These are phyloP conservation scores for Mycena vitilis DNA, from an alignment of 768 basidiomycete genomes.

Conservation along the genomic window DNA sequence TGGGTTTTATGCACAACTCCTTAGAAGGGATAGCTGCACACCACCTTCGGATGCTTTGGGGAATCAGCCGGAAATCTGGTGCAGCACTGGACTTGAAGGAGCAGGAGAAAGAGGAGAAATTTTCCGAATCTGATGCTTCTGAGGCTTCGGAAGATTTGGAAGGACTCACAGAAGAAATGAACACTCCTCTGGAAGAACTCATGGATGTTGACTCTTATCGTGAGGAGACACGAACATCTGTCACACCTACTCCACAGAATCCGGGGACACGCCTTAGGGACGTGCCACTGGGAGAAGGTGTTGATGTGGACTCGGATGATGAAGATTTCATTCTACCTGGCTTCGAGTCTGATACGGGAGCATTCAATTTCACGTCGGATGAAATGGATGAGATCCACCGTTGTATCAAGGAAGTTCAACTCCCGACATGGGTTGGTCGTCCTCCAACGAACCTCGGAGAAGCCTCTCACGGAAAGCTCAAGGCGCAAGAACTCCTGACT, in stretches of 20 bases:
- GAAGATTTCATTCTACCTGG: conserved; percentile 9
- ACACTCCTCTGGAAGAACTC: background rate
- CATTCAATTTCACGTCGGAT: conserved; percentile 1
- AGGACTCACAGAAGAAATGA: background rate
- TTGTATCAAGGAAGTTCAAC: conserved; percentile 15
- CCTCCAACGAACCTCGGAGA: conserved; percentile 30
- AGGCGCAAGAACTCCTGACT: conserved; percentile 34
- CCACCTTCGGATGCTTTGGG: conserved; percentile 37
- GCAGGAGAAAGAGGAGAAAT: background rate
- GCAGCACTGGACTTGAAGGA: background rate
- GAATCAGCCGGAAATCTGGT: conserved; percentile 23
- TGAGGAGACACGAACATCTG: background rate
- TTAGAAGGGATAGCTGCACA: conserved; percentile 35
- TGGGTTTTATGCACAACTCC: conserved; percentile 41
- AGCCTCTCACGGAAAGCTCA: conserved; percentile 35
- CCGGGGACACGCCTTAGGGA: background rate
- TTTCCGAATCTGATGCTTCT: conserved; percentile 9
- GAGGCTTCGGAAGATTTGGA: background rate
- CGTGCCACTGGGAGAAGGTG: background rate
- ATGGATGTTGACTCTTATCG: background rate
- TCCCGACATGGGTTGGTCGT: conserved; percentile 34
- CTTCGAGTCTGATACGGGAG: background rate
- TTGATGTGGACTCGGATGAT: conserved; percentile 11
- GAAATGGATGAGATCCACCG: no score
- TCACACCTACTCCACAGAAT: conserved; percentile 1